Evolutionary conservation across 768 basidiomycete genomes (phyloP).

Genomic region (Galerina marginata): DNA sequence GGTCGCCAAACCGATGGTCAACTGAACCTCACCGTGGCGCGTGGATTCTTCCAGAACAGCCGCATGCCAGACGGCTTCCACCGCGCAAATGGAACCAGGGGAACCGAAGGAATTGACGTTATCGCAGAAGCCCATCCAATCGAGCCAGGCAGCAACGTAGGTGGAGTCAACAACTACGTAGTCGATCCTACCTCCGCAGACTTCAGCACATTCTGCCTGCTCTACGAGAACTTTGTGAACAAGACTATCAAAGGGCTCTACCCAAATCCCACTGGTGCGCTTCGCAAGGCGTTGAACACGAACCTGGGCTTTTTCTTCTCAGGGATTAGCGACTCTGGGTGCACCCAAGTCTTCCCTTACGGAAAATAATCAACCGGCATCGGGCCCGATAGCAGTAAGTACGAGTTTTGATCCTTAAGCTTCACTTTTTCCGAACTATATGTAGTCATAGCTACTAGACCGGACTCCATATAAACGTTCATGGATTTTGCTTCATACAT

Average conservation of each 20-base stretch:
- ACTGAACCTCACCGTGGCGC: conserved; percentile 24
- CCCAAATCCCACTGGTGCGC: conserved; percentile 21
- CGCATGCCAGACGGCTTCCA: conserved; percentile 24
- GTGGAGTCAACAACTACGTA: conserved; percentile 23
- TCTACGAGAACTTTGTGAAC: conserved; percentile 28
- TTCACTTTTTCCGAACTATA: too few species aligned
- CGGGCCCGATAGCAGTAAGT: too few species aligned
- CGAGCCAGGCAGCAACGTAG: conserved; percentile 23
- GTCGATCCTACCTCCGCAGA: conserved; percentile 23
- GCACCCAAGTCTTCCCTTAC: conserved; percentile 22
- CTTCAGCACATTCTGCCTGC: conserved; percentile 19
- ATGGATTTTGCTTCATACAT: too few species aligned
- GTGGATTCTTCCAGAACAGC: conserved; percentile 30
- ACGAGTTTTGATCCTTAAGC: too few species aligned
- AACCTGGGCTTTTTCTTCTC: conserved; percentile 20
- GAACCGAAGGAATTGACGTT: conserved; percentile 12
- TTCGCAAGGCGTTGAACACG: conserved; percentile 21
- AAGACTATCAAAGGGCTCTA: conserved; percentile 24
- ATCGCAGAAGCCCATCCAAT: conserved; percentile 18
- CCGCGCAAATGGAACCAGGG: conserved; percentile 18
- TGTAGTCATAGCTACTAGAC: too few species aligned
- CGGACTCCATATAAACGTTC: too few species aligned
- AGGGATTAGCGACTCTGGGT: conserved; percentile 11
- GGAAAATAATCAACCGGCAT: too few species aligned
- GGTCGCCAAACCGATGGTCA: conserved; percentile 25